Base-by-base conservation (phyloP, 2,329 filamentous ascomycete genomes). In the Tolypocladium capitatum region DNA sequence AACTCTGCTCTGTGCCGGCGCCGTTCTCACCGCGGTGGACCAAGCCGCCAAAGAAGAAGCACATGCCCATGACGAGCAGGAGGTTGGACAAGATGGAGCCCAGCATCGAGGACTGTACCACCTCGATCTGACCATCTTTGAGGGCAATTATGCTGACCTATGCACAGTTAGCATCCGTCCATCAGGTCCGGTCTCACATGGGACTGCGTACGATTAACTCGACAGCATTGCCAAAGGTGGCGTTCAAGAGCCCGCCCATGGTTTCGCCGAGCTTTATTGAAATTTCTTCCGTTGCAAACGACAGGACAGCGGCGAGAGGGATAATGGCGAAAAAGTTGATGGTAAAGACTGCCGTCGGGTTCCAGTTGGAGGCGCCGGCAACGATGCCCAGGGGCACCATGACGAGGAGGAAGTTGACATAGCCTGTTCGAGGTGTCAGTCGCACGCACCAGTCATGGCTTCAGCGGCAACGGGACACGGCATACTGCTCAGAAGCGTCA, bases 71-170 rank as follows among this genome's bases (percentile, higher is more conserved):
- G 43, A 89, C 91, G 21, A 97, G 79, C 8, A 97, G 76, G 54
- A 96, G 83, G 66, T 97, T 97, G 54, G 91, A 96, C 35, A 97
- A 74, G 57, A 97, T 94, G 60, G 86, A 94, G 43, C 92, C 91
- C 32, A 97, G 81, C 90, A 97, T 97, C 53, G 88, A 94, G 20
- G 91, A 85, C 69, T 97, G 92, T n/a, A 97, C 91, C 54, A 97
- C 90, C 58, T 91, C 83, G 61, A 96, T 94, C 68, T 97, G 85
- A 53, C 81, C 80, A 57, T 92, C 81, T 55, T 74, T 80, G 42
- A 98, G 76, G 18, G 92, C 92, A 53, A 97, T 84, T 56, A 97
- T 91, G 63, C 87, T 94, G 62, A 94, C 86, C 86, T 91, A 60
- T 18, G 20, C n/a, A 13, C 1, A 7, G 42, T 55, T 35, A 55